phyloP scores from a whole-genome alignment of 2,329 filamentous ascomycete genomes.

The Colletotrichum horii region DNA sequence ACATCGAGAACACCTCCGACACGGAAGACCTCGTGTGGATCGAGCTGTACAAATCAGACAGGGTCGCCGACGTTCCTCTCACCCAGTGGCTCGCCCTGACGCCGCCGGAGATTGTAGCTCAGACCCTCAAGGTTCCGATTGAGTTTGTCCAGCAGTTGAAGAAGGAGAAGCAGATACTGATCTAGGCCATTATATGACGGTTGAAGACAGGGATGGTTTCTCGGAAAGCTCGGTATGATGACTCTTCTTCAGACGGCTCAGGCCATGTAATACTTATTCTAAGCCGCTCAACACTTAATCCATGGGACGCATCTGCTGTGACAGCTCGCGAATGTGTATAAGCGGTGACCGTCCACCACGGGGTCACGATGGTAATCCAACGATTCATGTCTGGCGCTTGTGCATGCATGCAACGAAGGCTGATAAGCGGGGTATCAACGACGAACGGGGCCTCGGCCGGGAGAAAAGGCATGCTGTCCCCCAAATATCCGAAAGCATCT shows the following conservation, averaged over 20 bases:
- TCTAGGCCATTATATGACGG: constrained; percentile 25
- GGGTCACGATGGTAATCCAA: not conserved
- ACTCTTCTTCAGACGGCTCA: not conserved
- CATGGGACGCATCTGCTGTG: not conserved
- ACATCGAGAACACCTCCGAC: constrained; percentile 71
- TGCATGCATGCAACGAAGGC: not conserved
- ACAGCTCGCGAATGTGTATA: not conserved
- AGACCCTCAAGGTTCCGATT: constrained; percentile 62
- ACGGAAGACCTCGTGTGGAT: constrained; percentile 70
- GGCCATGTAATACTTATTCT: not conserved
- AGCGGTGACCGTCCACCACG: not conserved
- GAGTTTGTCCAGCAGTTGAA: constrained; percentile 62
- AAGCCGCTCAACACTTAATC: not conserved
- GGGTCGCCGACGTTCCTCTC: constrained; percentile 69
- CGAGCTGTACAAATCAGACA: constrained; percentile 72
- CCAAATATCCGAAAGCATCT: constrained; percentile 9
- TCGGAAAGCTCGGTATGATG: not conserved
- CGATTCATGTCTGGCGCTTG: constrained; percentile 2
- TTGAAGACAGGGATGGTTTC: not conserved
- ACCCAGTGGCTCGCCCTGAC: constrained; percentile 75
- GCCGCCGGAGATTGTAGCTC: constrained; percentile 65
- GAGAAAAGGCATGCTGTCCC: not conserved
- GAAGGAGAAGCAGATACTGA: constrained; percentile 67
- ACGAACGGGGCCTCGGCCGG: not conserved
- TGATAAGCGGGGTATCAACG: constrained; percentile 13